These are phyloP conservation scores for Leptodermis oblonga DNA, from an alignment of 257 asterid species.

Conservation along the genomic window DNA sequence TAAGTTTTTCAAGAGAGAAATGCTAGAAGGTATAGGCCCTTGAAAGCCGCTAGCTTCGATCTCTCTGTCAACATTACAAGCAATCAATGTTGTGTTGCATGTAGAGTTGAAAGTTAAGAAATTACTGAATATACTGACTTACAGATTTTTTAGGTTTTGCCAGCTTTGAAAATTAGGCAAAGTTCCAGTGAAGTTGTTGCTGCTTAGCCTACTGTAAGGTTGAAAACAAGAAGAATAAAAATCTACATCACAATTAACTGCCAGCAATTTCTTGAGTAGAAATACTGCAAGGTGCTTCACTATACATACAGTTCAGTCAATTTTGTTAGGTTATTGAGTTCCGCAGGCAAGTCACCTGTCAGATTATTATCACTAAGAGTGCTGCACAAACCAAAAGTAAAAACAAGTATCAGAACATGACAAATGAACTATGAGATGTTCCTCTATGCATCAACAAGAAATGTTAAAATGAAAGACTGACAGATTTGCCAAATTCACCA, in stretches of 20 bases:
- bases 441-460: constrained; percentile 13
- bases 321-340: constrained; percentile 30
- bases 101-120: neutral
- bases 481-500: constrained; percentile 49
- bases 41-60: constrained; percentile 51
- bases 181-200: constrained; percentile 48
- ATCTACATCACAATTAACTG: neutral
- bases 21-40: constrained; percentile 59
- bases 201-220: constrained; percentile 48
- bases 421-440: neutral
- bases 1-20: constrained; percentile 40
- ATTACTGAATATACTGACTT: constrained; percentile 23
- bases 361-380: constrained; percentile 41
- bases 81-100: neutral
- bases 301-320: constrained; percentile 44
- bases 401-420: constrained; percentile 19
- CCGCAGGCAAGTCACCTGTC: constrained; percentile 43
- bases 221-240: neutral
- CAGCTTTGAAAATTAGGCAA: constrained; percentile 40
- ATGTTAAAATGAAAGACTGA: constrained; percentile 18
- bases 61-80: constrained; percentile 40
- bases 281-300: neutral
- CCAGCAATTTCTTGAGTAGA: constrained; percentile 4
- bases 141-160: constrained; percentile 45
- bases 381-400: constrained; percentile 34